Percentiles rank a stretch among this genome's conserved stretches.
These are phyloP conservation scores for Mucor indicus DNA, from an alignment of 371 early-diverging fungal genomes.

Conservation along the genomic window DNA sequence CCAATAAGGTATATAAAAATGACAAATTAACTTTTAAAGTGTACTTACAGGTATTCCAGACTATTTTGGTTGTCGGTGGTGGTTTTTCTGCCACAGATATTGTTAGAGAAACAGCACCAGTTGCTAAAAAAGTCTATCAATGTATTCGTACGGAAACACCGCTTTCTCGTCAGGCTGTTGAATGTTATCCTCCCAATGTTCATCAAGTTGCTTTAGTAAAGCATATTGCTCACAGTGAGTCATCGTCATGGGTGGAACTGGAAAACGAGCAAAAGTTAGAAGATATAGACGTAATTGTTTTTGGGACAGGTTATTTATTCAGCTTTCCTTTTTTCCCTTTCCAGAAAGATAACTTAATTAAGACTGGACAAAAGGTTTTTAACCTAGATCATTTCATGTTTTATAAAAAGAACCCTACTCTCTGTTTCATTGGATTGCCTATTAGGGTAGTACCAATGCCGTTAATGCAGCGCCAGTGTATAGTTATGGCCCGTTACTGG, in stretches of 20 bases:
- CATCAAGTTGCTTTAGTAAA: constrained; percentile 15
- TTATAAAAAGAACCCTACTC: constrained; percentile 49
- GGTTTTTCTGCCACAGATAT: constrained; percentile 53
- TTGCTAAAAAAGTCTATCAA: constrained; percentile 40
- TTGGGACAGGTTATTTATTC: constrained; percentile 63
- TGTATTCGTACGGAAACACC: constrained; percentile 35
- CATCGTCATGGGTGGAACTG: constrained; percentile 20
- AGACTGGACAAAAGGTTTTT: constrained; percentile 42
- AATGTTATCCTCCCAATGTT: constrained; percentile 6
- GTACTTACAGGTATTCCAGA: constrained; percentile 17
- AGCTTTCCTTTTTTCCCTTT: constrained; percentile 53
- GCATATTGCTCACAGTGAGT: background rate
- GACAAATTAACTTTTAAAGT: background rate
- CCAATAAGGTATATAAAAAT: constrained; percentile 34
- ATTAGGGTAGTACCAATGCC: constrained; percentile 57
- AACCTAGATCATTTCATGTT: constrained; percentile 47
- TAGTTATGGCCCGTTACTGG: constrained; percentile 45
- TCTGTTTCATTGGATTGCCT: constrained; percentile 58
- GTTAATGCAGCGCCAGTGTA: constrained; percentile 51
- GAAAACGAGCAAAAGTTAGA: constrained; percentile 30
- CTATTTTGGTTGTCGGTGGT: constrained; percentile 49
- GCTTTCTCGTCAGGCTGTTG: constrained; percentile 15
- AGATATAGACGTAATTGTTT: constrained; percentile 46
- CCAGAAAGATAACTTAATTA: constrained; percentile 22
- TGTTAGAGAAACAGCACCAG: constrained; percentile 40